Base-by-base conservation (phyloP, 2,329 filamentous ascomycete species). In the Podosphaera fusca region DNA sequence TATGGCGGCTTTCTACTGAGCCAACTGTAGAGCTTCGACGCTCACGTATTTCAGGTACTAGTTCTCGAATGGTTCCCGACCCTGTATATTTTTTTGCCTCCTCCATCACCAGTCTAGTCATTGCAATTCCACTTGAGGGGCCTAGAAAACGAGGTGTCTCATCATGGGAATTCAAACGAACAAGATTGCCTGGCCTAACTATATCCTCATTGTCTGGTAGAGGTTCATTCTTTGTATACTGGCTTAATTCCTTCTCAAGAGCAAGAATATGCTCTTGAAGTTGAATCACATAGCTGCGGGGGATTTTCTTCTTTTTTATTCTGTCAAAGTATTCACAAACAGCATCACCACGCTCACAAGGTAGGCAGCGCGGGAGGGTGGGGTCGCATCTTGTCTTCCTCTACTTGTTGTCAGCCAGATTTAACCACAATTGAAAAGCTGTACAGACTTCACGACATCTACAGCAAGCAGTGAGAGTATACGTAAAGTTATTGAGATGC, bases 381-480 rank as follows among this genome's bases (percentile, higher is more conserved):
- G 92, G 86, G 70, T 96, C 92, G 73, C 92, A 98, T 74, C 88
- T 78, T 42, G 90, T 96, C 75, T 98, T 98, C 65, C 90, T 82
- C 89, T 67, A 53, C 4, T 21, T 21, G 33, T 10, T 38, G 52
- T 65, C 53, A 65, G 62, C 55, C 52, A 33, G 40, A 34, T 14
- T 45, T 12, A 46, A 1, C 21, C 42, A 47, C 10, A 31, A 47
- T 30, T 9, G 9, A 30, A 29, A 45, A 54, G 29, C 42, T 40
- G 58, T 21, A 69, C 75, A 68, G 72, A 87, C 85, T 75, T 85
- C 82, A 68, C 85, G 79, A 70, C 85, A 90, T 60, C 85, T 80
- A 66, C 82, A 87, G 66, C 85, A 89, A 30, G 85, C 85, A 55
- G 85, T 87, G 64, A 90, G 70, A 4, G 85, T 89, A 67, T 89